A percentile compares a stretch with the other conserved stretches of the same genome.
phyloP scores from a whole-genome alignment of 306 rosid genomes.

The Castanea mollissima region DNA sequence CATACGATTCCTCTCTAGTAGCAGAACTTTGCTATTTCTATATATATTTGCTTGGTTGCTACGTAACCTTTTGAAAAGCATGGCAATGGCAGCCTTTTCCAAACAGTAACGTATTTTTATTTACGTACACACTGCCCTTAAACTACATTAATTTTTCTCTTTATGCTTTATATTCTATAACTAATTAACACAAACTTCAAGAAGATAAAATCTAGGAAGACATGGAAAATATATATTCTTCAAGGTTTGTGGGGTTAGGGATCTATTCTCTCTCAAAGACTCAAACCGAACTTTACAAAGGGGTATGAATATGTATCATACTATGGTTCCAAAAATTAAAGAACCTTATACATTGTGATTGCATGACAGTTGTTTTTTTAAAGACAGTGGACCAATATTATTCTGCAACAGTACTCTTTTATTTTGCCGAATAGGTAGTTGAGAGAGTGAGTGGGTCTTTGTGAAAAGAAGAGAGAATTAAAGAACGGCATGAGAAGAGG shows the following conservation, averaged over 20 bases:
- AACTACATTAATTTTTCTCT: conserved; percentile 10
- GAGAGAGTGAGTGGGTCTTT: conserved; percentile 62
- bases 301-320: conserved; percentile 12
- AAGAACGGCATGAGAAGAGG: conserved; percentile 34
- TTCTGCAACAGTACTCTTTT: conserved; percentile 26
- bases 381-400: conserved; percentile 45
- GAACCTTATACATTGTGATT: conserved; percentile 9
- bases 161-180: no score
- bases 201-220: conserved; percentile 1
- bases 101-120: conserved; percentile 30
- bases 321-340: conserved; percentile 3
- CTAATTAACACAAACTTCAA: conserved; percentile 16
- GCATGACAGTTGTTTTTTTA: conserved; percentile 24
- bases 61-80: conserved; percentile 46
- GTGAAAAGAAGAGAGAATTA: conserved; percentile 73
- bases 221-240: not conserved
- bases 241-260: conserved; percentile 29
- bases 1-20: not conserved
- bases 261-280: conserved; percentile 23
- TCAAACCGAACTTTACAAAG: conserved; percentile 32
- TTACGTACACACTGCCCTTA: conserved; percentile 30
- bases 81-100: conserved; percentile 64
- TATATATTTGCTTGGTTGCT: conserved; percentile 16
- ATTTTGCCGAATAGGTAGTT: conserved; percentile 40
- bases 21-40: not conserved